A percentile compares a stretch with the other conserved stretches of the same genome.
Evolutionary conservation across 2,329 filamentous ascomycete genomes (phyloP).

Genomic region (Colletotrichum acutatum): DNA sequence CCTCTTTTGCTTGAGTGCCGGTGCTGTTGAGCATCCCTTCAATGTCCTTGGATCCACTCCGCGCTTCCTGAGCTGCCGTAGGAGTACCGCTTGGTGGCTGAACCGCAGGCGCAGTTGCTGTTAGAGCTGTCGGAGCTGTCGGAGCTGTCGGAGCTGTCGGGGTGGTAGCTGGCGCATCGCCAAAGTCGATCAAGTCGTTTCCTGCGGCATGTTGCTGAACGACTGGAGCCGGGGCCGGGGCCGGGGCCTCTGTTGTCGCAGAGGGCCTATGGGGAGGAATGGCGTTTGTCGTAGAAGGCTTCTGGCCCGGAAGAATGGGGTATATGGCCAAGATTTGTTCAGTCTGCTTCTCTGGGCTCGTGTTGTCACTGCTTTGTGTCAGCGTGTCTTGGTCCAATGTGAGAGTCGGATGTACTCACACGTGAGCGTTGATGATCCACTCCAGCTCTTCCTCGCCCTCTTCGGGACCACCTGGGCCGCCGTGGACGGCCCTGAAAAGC

Average conservation of each 20-base stretch:
- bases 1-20: constrained; percentile 55
- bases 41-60: constrained; percentile 49
- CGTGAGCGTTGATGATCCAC: constrained; percentile 90
- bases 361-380: constrained; percentile 62
- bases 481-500: constrained; percentile 81
- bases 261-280: constrained; percentile 59
- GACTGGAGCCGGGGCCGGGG: constrained; percentile 18
- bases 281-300: constrained; percentile 61
- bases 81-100: not conserved
- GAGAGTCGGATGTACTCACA: constrained; percentile 65
- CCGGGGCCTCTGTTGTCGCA: constrained; percentile 19
- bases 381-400: not conserved
- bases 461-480: constrained; percentile 76
- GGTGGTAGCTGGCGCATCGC: constrained; percentile 37
- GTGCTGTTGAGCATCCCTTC: constrained; percentile 57
- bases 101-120: constrained; percentile 14
- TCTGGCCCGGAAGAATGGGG: constrained; percentile 85
- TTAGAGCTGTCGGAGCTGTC: constrained; percentile 15
- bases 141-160: constrained; percentile 23
- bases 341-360: constrained; percentile 74
- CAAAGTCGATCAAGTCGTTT: constrained; percentile 68
- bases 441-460: constrained; percentile 91
- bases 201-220: constrained; percentile 42
- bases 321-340: constrained; percentile 89
- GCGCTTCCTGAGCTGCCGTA: not conserved